Conservation (phyloP, 805 yeast species). For the Pichia membranifaciens region DNA sequence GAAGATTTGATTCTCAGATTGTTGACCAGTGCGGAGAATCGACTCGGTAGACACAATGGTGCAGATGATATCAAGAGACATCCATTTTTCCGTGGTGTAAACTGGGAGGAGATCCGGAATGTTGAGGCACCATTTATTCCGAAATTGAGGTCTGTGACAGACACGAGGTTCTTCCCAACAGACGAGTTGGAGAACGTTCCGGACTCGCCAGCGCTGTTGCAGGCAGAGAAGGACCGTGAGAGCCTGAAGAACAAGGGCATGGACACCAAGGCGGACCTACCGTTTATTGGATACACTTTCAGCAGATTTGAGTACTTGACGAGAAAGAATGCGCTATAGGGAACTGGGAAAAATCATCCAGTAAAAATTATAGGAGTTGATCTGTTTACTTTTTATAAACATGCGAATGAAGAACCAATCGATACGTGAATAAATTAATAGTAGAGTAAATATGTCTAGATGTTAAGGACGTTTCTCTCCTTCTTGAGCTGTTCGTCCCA, state of each 20-base stretch:
- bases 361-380: too few species aligned
- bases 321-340: conserved; percentile 58
- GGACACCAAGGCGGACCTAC: conserved; percentile 77
- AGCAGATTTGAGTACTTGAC: conserved; percentile 92
- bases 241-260: conserved; percentile 39
- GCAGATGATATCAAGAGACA: conserved; percentile 87
- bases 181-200: conserved; percentile 95
- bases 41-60: conserved; percentile 86
- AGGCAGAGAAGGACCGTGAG: conserved; percentile 63
- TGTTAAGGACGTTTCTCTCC: conserved; percentile 10
- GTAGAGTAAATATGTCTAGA: too few species aligned
- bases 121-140: conserved; percentile 95
- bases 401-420: too few species aligned
- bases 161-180: conserved; percentile 96
- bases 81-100: conserved; percentile 93
- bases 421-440: too few species aligned
- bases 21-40: conserved; percentile 69
- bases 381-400: background rate
- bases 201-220: conserved; percentile 70
- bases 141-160: conserved; percentile 84
- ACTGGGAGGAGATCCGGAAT: conserved; percentile 82
- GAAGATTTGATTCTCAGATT: conserved; percentile 79
- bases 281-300: conserved; percentile 95
- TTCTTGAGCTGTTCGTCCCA: conserved; percentile 18
- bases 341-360: too few species aligned